Conservation (phyloP, 2,329 filamentous ascomycete genomes). For the Bipolaris sorokiniana region DNA sequence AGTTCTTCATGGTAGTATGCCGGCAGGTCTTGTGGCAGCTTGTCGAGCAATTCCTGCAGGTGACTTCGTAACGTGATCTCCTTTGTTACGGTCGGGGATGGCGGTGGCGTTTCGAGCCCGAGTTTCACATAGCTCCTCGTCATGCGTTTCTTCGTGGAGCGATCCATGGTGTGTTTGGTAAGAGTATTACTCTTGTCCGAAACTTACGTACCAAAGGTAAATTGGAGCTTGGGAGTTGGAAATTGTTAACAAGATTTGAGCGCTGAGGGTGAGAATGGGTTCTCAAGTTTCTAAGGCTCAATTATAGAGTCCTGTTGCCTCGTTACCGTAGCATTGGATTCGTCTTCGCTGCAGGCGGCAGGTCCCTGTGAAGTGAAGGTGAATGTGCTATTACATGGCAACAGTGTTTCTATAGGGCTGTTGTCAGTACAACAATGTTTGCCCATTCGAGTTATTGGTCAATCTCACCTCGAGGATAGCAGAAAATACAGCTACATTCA, state of each 20-base stretch:
- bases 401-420: not conserved
- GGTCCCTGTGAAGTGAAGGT: not conserved
- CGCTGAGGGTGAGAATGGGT: not conserved
- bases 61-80: conserved; percentile 1
- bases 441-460: not conserved
- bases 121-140: not conserved
- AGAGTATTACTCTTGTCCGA: not conserved
- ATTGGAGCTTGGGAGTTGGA: too few species aligned
- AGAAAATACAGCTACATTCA: too few species aligned
- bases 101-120: not conserved
- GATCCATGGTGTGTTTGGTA: not conserved
- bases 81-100: not conserved
- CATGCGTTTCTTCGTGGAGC: not conserved
- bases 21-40: conserved; percentile 10
- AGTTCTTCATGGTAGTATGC: conserved; percentile 9
- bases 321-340: not conserved
- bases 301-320: not conserved
- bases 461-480: too few species aligned
- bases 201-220: not conserved
- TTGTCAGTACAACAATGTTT: too few species aligned
- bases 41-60: conserved; percentile 10
- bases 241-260: not conserved
- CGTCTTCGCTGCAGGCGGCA: not conserved
- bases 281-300: not conserved
- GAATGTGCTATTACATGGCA: not conserved